Evolutionary conservation across 2,329 filamentous ascomycete genomes (phyloP).

Genomic region (Botryosphaeria dothidea): DNA sequence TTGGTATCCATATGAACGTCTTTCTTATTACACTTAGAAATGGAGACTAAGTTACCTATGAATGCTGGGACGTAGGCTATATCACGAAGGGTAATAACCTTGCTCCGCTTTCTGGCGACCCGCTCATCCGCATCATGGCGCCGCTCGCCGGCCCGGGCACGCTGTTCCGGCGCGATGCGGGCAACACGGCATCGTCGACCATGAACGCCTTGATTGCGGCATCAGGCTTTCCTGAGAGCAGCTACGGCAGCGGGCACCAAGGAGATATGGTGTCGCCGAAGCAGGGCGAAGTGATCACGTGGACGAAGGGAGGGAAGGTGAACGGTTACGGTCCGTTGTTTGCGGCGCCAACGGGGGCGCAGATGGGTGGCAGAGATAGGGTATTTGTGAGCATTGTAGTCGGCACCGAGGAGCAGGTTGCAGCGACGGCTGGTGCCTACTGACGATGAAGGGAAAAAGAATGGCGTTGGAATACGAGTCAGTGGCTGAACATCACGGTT

Average conservation of each 20-base stretch:
- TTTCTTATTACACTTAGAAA: no score
- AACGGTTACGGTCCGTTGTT: neutral
- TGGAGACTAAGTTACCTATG: no score
- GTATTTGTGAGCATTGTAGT: neutral
- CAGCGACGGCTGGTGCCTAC: no score
- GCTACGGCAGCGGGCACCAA: no score
- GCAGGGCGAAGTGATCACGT: neutral
- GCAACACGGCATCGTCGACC: neutral
- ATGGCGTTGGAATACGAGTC: no score
- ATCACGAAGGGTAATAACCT: no score
- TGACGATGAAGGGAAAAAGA: no score
- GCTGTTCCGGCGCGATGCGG: neutral
- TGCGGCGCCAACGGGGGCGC: neutral
- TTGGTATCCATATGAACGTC: no score
- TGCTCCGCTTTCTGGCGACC: no score
- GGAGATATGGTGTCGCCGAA: neutral
- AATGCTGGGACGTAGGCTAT: no score
- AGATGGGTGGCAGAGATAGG: neutral
- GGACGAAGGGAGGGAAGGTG: neutral
- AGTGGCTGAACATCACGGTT: no score
- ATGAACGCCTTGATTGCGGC: neutral
- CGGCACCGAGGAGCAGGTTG: neutral
- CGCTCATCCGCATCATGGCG: neutral
- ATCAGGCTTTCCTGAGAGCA: no score
- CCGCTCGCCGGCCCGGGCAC: neutral